phyloP scores from a whole-genome alignment of 2,329 filamentous ascomycete species.

The Verruconis gallopava region DNA sequence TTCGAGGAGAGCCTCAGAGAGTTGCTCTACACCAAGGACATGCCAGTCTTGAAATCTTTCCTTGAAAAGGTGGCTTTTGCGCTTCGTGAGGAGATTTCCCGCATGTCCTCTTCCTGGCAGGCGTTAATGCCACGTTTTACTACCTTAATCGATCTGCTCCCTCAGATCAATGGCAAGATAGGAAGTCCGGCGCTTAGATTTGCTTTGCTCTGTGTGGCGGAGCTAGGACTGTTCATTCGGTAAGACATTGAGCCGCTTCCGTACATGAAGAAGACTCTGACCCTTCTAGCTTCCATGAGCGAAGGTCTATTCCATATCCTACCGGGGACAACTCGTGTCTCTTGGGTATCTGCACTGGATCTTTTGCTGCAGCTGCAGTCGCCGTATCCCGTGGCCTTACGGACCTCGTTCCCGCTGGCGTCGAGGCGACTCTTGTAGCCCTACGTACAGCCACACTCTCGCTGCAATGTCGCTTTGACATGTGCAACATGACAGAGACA shows the following conservation, averaged over 20 bases:
- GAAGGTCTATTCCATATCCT: too few species aligned
- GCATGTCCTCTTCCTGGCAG: background rate
- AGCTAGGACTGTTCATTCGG: conserved; percentile 1
- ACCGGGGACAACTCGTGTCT: conserved; percentile 4
- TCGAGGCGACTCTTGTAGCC: conserved; percentile 29
- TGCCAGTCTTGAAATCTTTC: background rate
- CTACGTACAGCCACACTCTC: conserved; percentile 37
- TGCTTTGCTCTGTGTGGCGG: background rate
- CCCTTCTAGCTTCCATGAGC: too few species aligned
- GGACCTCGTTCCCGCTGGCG: conserved; percentile 30
- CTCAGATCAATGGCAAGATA: background rate
- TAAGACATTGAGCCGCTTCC: too few species aligned
- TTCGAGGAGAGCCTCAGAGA: background rate
- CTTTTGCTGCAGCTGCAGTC: conserved; percentile 31
- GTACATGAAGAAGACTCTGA: too few species aligned
- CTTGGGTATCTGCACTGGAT: conserved; percentile 32
- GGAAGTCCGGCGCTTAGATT: conserved; percentile 2
- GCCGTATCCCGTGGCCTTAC: conserved; percentile 27
- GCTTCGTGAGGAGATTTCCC: background rate
- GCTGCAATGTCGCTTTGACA: too few species aligned
- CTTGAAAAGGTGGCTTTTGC: conserved; percentile 1
- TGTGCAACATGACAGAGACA: conserved; percentile 31
- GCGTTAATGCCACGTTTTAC: conserved; percentile 1
- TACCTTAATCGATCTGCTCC: conserved; percentile 1
- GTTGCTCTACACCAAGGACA: background rate